phyloP scores from a whole-genome alignment of 208 protist species.

The Crithidia fasciculata region DNA sequence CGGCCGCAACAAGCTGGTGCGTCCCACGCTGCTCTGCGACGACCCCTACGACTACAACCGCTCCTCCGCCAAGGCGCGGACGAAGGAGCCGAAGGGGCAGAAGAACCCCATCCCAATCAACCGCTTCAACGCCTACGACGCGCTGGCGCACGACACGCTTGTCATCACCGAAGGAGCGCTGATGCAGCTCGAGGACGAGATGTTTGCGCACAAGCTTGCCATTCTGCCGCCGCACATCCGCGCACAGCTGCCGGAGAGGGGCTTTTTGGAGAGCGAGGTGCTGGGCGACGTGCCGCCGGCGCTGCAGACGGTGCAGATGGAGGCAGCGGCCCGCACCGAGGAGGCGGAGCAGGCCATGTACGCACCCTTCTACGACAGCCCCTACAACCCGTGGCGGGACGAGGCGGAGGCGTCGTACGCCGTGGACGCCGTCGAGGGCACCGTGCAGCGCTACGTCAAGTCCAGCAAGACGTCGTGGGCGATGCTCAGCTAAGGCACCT shows the following conservation, averaged over 20 bases:
- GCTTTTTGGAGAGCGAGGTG: conserved; percentile 70
- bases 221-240: conserved; percentile 90
- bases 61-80: conserved; percentile 70
- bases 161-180: conserved; percentile 91
- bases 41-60: conserved; percentile 90
- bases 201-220: conserved; percentile 84
- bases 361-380: conserved; percentile 79
- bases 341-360: conserved; percentile 87
- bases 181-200: conserved; percentile 88
- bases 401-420: conserved; percentile 80
- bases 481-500: conserved; percentile 49
- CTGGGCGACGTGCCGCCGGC: conserved; percentile 73
- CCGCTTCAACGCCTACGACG: conserved; percentile 92
- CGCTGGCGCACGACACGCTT: conserved; percentile 80
- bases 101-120: conserved; percentile 93
- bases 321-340: conserved; percentile 85
- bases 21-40: conserved; percentile 87
- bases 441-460: conserved; percentile 72
- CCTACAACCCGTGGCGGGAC: conserved; percentile 87
- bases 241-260: conserved; percentile 80
- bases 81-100: conserved; percentile 84
- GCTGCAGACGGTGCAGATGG: conserved; percentile 82
- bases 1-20: conserved; percentile 89
- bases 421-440: conserved; percentile 82
- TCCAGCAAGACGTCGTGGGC: conserved; percentile 80